Evolutionary conservation across 192 early-diverging fungal genomes (phyloP).

Genomic region (Lobulomyces angularis): DNA sequence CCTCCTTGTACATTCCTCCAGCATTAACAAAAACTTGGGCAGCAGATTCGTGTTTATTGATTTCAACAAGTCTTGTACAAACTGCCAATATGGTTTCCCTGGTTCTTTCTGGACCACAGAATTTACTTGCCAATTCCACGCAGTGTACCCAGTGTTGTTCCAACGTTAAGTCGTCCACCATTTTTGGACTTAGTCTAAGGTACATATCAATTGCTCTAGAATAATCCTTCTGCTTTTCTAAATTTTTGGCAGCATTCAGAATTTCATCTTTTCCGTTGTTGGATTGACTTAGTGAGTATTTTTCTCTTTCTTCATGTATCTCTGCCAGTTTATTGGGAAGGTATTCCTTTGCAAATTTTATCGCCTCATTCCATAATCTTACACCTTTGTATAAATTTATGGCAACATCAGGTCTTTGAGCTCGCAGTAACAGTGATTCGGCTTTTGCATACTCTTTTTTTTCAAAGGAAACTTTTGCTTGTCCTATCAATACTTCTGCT

Average conservation of each 20-base stretch:
- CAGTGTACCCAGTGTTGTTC: conserved; percentile 43
- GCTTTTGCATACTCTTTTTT: conserved; percentile 38
- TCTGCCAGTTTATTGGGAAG: conserved; percentile 35
- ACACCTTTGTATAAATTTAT: conserved; percentile 46
- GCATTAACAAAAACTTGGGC: conserved; percentile 36
- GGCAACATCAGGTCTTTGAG: conserved; percentile 47
- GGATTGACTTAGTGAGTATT: conserved; percentile 20
- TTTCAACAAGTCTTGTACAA: conserved; percentile 26
- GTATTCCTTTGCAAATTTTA: conserved; percentile 48
- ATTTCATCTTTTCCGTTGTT: conserved; percentile 41
- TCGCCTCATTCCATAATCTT: conserved; percentile 48
- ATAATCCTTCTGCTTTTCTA: conserved; percentile 51
- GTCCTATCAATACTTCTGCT: conserved; percentile 44
- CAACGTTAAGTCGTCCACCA: conserved; percentile 26
- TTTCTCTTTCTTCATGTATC: conserved; percentile 41
- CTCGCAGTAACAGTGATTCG: conserved; percentile 43
- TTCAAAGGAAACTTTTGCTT: conserved; percentile 44
- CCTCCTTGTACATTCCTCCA: conserved; percentile 46
- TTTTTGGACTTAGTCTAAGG: conserved; percentile 32
- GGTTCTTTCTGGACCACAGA: conserved; percentile 37
- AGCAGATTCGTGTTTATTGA: conserved; percentile 37
- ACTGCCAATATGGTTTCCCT: conserved; percentile 35
- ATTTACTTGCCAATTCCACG: conserved; percentile 45
- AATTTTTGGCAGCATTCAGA: conserved; percentile 24
- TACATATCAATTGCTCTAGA: conserved; percentile 47